A percentile compares a stretch with the other conserved stretches of the same genome.
These are phyloP conservation scores for Chimonanthus salicifolius DNA, from an alignment of 164 flowering plant genomes.

Conservation along the genomic window DNA sequence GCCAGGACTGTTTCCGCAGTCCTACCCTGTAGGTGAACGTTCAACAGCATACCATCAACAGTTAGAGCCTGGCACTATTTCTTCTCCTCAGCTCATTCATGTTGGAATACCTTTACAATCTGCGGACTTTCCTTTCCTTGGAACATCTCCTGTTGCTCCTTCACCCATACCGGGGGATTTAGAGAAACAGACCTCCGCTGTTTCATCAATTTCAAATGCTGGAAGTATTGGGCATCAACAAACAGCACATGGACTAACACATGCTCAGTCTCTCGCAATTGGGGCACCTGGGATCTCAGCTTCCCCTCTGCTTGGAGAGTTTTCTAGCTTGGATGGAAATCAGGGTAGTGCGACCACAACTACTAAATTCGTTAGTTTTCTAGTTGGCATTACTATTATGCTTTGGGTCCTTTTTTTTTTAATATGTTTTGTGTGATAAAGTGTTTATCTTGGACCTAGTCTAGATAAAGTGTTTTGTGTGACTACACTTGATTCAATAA, in stretches of 20 bases:
- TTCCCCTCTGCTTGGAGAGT: conserved; percentile 84
- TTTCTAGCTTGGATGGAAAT: conserved; percentile 47
- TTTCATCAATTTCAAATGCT: conserved; percentile 52
- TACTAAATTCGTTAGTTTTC: too few relatives aligned
- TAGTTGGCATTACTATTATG: too few relatives aligned
- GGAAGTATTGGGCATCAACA: conserved; percentile 58
- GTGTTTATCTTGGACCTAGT: too few relatives aligned
- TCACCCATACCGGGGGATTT: conserved; percentile 77
- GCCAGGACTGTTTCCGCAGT: conserved; percentile 53
- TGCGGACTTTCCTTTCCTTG: conserved; percentile 67
- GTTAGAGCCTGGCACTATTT: conserved; percentile 50
- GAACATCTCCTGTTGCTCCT: conserved; percentile 74
- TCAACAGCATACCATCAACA: conserved; percentile 37
- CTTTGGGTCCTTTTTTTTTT: too few relatives aligned
- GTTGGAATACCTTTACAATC: conserved; percentile 72
- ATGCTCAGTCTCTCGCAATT: conserved; percentile 62
- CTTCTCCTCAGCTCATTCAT: conserved; percentile 67
- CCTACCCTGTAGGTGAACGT: conserved; percentile 46
- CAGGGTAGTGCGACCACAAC: conserved; percentile 35
- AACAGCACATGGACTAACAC: conserved; percentile 23
- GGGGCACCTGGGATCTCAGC: conserved; percentile 94
- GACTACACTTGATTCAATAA: too few relatives aligned
- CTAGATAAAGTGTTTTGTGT: too few relatives aligned
- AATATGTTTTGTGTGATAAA: too few relatives aligned
- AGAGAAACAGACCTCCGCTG: conserved; percentile 53